These are phyloP conservation scores for Xylariaceae sp. DNA, from an alignment of 2,329 filamentous ascomycete species.

Conservation along the genomic window DNA sequence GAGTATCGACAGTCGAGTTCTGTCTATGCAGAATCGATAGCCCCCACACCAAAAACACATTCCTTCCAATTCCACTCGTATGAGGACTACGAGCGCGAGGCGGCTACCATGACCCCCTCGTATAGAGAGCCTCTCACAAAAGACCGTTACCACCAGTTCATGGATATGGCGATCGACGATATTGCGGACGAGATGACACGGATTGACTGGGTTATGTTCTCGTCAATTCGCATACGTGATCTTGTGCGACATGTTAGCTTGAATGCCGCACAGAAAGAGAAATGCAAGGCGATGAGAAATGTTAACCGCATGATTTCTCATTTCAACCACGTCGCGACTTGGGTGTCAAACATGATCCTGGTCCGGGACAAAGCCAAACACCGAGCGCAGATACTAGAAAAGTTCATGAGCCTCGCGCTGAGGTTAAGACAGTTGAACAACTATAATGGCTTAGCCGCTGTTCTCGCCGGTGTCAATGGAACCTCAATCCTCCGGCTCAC, in stretches of 20 bases:
- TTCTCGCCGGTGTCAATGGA: conserved; percentile 87
- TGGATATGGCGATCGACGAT: conserved; percentile 77
- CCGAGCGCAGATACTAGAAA: conserved; percentile 82
- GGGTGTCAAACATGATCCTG: conserved; percentile 78
- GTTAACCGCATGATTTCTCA: conserved; percentile 93
- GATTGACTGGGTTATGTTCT: conserved; percentile 98
- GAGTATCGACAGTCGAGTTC: conserved; percentile 44
- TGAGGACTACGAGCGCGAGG: conserved; percentile 77
- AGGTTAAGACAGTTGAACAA: conserved; percentile 90
- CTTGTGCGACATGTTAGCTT: conserved; percentile 87
- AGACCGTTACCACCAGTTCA: conserved; percentile 81
- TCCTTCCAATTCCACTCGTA: conserved; percentile 58
- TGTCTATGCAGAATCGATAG: conserved; percentile 35
- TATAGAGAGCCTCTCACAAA: conserved; percentile 71
- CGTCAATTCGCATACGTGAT: conserved; percentile 86
- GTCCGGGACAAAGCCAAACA: conserved; percentile 95
- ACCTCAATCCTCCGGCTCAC: conserved; percentile 77
- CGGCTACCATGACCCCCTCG: conserved; percentile 64
- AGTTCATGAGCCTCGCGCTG: conserved; percentile 86
- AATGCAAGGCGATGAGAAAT: conserved; percentile 71
- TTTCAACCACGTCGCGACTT: conserved; percentile 79
- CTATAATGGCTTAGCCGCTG: conserved; percentile 92
- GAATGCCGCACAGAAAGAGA: conserved; percentile 63
- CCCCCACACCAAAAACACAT: conserved; percentile 34
- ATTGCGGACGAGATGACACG: conserved; percentile 88